Conservation (phyloP, 176 grass and related monocot genomes). For the Pontederia paniculata region DNA sequence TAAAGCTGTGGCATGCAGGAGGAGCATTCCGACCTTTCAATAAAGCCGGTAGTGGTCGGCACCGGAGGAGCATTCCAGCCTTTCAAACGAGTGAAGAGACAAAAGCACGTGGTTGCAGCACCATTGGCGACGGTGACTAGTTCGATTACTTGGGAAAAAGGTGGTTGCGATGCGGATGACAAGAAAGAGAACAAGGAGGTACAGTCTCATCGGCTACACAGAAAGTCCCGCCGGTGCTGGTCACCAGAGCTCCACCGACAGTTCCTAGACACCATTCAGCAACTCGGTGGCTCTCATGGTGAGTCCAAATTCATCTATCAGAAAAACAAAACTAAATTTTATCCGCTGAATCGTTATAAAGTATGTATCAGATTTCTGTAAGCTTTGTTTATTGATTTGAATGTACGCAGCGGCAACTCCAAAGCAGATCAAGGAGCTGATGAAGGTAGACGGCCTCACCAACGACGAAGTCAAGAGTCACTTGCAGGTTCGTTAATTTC, state of each 20-base stretch:
- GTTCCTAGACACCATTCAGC: conserved; percentile 62
- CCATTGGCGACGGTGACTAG: conserved; percentile 24
- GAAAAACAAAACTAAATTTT: neutral
- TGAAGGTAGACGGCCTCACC: conserved; percentile 25
- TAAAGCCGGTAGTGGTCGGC: conserved; percentile 50
- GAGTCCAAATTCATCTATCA: neutral
- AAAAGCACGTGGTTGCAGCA: conserved; percentile 29
- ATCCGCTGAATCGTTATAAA: neutral
- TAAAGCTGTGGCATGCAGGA: neutral
- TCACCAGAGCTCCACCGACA: conserved; percentile 73
- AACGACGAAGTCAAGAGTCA: conserved; percentile 29
- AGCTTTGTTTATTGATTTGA: neutral
- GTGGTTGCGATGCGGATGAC: conserved; percentile 17
- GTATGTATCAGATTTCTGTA: neutral
- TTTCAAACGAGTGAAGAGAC: conserved; percentile 50
- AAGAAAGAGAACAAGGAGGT: conserved; percentile 29
- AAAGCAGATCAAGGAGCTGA: conserved; percentile 47
- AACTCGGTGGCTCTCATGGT: conserved; percentile 81
- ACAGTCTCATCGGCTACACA: conserved; percentile 27
- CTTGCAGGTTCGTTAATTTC: conserved; percentile 11
- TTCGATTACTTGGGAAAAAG: neutral
- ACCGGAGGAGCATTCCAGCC: conserved; percentile 63
- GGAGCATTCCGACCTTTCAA: conserved; percentile 31
- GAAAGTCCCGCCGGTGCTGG: conserved; percentile 80
- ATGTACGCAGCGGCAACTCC: conserved; percentile 84